Evolutionary conservation across 2,329 filamentous ascomycete genomes (phyloP).

Genomic region (Trematosphaeria pertusa): DNA sequence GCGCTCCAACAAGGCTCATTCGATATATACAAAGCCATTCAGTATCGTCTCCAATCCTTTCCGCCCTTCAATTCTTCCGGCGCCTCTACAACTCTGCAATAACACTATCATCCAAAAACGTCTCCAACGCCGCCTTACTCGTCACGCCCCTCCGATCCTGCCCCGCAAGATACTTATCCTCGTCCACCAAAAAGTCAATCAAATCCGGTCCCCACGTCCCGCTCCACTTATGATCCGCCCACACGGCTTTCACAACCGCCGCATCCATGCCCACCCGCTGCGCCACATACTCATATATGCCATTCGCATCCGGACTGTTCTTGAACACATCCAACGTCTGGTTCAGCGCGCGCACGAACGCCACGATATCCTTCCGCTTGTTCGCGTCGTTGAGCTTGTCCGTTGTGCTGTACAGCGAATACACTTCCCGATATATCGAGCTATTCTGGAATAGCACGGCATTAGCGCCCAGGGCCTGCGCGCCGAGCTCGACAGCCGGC

Average conservation of each 20-base stretch:
- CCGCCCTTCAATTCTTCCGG: background rate
- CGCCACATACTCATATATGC: constrained; percentile 26
- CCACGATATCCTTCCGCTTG: constrained; percentile 30
- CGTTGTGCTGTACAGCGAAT: constrained; percentile 30
- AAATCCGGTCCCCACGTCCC: constrained; percentile 24
- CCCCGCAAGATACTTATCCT: constrained; percentile 32
- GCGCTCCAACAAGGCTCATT: too few species aligned
- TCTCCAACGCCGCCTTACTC: constrained; percentile 24
- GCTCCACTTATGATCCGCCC: constrained; percentile 32
- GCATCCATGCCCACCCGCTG: constrained; percentile 22
- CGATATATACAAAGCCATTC: too few species aligned
- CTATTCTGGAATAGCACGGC: constrained; percentile 30
- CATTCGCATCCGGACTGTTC: constrained; percentile 17
- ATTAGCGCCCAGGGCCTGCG: constrained; percentile 22
- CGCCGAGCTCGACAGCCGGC: constrained; percentile 30
- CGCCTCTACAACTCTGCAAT: constrained; percentile 21
- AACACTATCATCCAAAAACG: constrained; percentile 27
- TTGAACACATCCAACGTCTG: constrained; percentile 27
- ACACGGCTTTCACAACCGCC: constrained; percentile 29
- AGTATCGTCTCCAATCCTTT: background rate
- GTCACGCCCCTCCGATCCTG: constrained; percentile 20
- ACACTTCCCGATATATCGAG: constrained; percentile 33
- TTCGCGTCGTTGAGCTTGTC: constrained; percentile 25
- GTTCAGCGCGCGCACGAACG: constrained; percentile 33
- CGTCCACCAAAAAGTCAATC: constrained; percentile 28